Base-by-base conservation (phyloP, 2,329 filamentous ascomycete species). In the Thermochaetoides dissita region DNA sequence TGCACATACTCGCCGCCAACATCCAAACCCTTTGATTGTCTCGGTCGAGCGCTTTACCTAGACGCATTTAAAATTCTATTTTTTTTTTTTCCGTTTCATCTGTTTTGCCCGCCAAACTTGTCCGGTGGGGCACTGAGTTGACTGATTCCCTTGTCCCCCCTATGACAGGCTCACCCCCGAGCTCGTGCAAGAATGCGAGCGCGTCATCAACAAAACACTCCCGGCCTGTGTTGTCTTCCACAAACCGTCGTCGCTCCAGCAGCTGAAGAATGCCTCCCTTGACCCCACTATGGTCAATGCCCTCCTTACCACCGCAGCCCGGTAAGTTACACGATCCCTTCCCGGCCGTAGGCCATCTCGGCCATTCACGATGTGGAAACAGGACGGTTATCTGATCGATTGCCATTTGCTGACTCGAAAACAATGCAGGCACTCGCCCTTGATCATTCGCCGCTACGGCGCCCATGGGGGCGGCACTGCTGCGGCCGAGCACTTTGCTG, bases 161-260 rank as follows among this genome's bases (percentile, higher is more conserved):
- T n/a, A 34, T 28, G 11, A 41, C 51, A 68, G 65, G 49, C 58
- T 77, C 40, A 74, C 71, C 7, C 72, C 73, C 40, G 73, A 77
- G 55, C 62, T 76, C 47, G 63, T 75, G 47, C 60, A 66, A 49
- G 73, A 77, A 59, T 76, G 72, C 56, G 73, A 77, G 59, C 67
- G 72, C 44, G 71, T 76, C 54, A 69, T 77, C 52, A 69, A 67
- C 52, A 76, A 74, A 63, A 74, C 72, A 10, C 67, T 76, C 51
- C 73, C 73, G 34, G 71, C 73, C 47, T 76, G 72, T 54, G 71
- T 77, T 35, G 73, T 72, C 53, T 77, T 77, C 55, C 73, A 77
- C 62, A 76, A 76, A 60, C 72, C 73, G 7, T 72, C 72, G 2
- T 76, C 76, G 57, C 57, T 77, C 31, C 71, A 74, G 58, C 73